These are phyloP conservation scores for Piper longum DNA, from an alignment of 164 flowering plant genomes.

Conservation along the genomic window DNA sequence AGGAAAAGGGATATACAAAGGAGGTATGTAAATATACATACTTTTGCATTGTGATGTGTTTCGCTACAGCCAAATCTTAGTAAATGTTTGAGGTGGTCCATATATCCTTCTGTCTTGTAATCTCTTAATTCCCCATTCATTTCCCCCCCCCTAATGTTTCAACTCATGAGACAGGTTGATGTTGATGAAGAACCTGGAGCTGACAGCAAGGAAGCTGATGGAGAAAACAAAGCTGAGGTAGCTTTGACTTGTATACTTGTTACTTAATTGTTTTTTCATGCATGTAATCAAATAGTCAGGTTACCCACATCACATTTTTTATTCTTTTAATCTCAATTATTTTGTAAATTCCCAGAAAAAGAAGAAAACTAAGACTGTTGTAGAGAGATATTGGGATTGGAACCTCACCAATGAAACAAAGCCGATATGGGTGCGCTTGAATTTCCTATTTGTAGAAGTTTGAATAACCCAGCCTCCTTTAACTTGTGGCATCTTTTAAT, in stretches of 20 bases:
- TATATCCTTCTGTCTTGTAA: not conserved
- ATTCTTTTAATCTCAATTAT: not conserved
- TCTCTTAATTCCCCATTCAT: too few species aligned
- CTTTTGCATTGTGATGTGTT: not conserved
- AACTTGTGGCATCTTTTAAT: not conserved
- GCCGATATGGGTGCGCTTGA: conserved; percentile 73
- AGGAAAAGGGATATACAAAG: conserved; percentile 83
- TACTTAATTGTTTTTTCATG: too few species aligned
- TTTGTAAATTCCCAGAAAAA: conserved; percentile 39
- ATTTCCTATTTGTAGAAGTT: not conserved
- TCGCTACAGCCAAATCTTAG: not conserved
- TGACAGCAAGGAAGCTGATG: conserved; percentile 56
- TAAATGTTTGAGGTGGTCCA: too few species aligned
- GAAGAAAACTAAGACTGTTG: conserved; percentile 87
- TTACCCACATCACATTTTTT: not conserved
- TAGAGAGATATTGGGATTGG: conserved; percentile 97
- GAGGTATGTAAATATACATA: conserved; percentile 55
- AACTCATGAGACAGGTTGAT: conserved; percentile 43
- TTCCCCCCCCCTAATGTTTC: too few species aligned
- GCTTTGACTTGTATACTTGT: not conserved
- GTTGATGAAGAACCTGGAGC: conserved; percentile 91
- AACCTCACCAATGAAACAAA: conserved; percentile 83
- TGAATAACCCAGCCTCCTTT: not conserved
- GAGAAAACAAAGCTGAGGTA: conserved; percentile 55
- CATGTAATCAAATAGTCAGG: not conserved